Percentiles rank a stretch among this genome's conserved stretches.
Evolutionary conservation across 208 protist species (phyloP).

Genomic region (Trypanosoma congolense): DNA sequence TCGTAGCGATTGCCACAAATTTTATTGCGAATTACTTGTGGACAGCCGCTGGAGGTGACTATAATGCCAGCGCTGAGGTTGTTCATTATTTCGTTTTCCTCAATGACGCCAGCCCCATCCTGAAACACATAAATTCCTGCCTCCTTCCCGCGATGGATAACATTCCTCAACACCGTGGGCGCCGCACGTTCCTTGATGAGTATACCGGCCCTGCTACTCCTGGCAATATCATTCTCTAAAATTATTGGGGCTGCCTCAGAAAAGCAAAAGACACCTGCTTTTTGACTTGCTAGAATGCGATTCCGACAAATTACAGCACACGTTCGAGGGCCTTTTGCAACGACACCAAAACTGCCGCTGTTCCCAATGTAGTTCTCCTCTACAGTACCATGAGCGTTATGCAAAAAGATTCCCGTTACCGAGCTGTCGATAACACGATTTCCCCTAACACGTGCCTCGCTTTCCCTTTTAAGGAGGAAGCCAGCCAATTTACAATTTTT

Average conservation of each 20-base stretch:
- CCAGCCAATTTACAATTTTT: conserved; percentile 74
- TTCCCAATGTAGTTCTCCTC: conserved; percentile 77
- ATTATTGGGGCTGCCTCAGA: conserved; percentile 62
- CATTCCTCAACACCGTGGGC: conserved; percentile 65
- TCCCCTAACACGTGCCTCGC: conserved; percentile 36
- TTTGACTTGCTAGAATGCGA: conserved; percentile 55
- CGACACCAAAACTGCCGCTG: conserved; percentile 77
- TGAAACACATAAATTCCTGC: conserved; percentile 88
- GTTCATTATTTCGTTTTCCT: conserved; percentile 59
- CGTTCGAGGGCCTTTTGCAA: conserved; percentile 54
- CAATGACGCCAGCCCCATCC: conserved; percentile 61
- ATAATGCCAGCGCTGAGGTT: conserved; percentile 84
- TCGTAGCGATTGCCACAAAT: conserved; percentile 78
- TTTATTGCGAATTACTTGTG: conserved; percentile 70
- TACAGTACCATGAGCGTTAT: conserved; percentile 64
- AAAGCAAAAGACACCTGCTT: conserved; percentile 83
- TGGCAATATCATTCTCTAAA: conserved; percentile 64
- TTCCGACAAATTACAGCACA: conserved; percentile 63
- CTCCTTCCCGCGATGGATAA: conserved; percentile 75
- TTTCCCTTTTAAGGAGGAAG: conserved; percentile 67
- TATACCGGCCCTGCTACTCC: conserved; percentile 74
- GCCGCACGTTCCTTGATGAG: conserved; percentile 70
- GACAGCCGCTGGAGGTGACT: conserved; percentile 64
- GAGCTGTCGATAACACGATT: conserved; percentile 69
- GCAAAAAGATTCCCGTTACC: conserved; percentile 83